Conservation (phyloP, 371 early-diverging fungal genomes). For the Mucor saturninus region DNA sequence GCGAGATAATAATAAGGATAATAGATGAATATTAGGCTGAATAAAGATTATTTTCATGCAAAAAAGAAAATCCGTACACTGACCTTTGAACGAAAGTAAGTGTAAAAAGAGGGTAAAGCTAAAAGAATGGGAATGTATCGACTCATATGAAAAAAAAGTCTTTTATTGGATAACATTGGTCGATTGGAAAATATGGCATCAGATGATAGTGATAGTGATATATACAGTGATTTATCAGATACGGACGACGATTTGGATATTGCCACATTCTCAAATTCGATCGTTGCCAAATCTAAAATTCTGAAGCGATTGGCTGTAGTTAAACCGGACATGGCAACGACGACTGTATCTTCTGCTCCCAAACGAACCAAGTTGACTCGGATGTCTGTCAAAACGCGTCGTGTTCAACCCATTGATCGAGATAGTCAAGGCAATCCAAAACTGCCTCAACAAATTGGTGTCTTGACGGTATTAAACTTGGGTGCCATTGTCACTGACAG, state of each 20-base stretch:
- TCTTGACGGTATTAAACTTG: constrained; percentile 73
- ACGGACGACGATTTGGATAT: constrained; percentile 28
- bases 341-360: constrained; percentile 41
- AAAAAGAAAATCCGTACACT: constrained; percentile 36
- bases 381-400: constrained; percentile 45
- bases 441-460: constrained; percentile 83
- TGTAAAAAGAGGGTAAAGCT: no score
- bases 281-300: background rate
- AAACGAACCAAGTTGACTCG: constrained; percentile 48
- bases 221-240: constrained; percentile 36
- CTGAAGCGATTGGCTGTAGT: constrained; percentile 8
- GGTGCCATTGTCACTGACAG: constrained; percentile 81
- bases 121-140: no score
- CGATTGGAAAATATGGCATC: constrained; percentile 26
- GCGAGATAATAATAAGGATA: background rate
- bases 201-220: constrained; percentile 47
- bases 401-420: constrained; percentile 66
- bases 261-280: constrained; percentile 1
- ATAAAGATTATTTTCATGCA: constrained; percentile 29
- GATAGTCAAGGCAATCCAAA: constrained; percentile 75
- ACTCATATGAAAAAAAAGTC: constrained; percentile 5
- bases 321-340: constrained; percentile 2
- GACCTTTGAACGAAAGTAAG: constrained; percentile 37
- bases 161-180: constrained; percentile 55
- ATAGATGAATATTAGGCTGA: constrained; percentile 20